Percentiles rank a stretch among this genome's conserved stretches.
Conservation (phyloP, 2,329 filamentous ascomycete species). For the Spiromastix sp. region DNA sequence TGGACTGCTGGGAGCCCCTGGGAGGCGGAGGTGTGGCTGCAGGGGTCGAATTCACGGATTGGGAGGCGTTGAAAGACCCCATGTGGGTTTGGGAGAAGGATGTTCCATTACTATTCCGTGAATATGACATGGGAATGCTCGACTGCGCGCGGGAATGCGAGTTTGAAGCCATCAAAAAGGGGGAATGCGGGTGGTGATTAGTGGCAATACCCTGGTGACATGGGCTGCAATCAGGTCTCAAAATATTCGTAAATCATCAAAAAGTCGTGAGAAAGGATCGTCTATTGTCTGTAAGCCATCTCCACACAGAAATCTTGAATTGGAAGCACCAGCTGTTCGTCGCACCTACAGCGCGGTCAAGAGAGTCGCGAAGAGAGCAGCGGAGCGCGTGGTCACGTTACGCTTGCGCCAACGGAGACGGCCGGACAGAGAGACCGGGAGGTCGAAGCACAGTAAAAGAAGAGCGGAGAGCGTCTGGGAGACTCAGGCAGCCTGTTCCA, state of each 20-base stretch:
- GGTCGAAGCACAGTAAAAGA: slow-evolving; percentile 10
- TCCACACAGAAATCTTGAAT: not conserved
- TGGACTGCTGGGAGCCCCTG: slow-evolving; percentile 32
- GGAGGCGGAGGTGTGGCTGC: slow-evolving; percentile 35
- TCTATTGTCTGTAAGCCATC: no score
- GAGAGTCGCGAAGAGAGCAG: slow-evolving; percentile 2
- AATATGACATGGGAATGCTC: slow-evolving; percentile 27
- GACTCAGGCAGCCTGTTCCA: not conserved
- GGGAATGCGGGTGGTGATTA: no score
- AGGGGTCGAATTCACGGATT: slow-evolving; percentile 36
- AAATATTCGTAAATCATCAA: no score
- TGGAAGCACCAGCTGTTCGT: not conserved
- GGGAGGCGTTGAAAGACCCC: slow-evolving; percentile 33
- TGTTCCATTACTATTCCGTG: slow-evolving; percentile 28
- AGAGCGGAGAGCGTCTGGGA: slow-evolving; percentile 2
- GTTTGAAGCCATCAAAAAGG: slow-evolving; percentile 20
- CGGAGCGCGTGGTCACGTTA: slow-evolving; percentile 14
- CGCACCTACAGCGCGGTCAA: not conserved
- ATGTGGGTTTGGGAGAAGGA: slow-evolving; percentile 30
- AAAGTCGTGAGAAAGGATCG: no score
- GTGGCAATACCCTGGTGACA: no score
- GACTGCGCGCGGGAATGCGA: slow-evolving; percentile 20
- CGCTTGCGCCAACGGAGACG: not conserved
- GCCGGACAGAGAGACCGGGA: not conserved
- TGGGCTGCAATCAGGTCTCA: no score